phyloP scores from a whole-genome alignment of 169 alveolate species.

The Besnoitia besnoiti region DNA sequence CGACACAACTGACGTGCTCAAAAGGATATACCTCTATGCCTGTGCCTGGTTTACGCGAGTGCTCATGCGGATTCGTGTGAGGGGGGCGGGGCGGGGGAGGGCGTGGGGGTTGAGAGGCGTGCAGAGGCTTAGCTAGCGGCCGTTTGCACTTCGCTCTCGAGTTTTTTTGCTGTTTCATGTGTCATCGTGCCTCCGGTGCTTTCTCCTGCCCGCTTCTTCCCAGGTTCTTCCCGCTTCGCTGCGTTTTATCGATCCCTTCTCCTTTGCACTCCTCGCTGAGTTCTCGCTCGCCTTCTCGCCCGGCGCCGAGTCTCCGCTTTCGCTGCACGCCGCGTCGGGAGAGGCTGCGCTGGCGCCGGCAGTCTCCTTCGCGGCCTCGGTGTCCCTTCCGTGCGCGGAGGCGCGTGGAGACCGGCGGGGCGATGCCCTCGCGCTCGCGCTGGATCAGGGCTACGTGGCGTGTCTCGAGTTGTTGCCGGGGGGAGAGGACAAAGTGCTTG shows the following conservation, averaged over 20 bases:
- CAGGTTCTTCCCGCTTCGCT: background rate
- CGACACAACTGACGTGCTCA: too few species aligned
- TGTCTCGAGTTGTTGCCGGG: background rate
- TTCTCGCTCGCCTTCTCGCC: background rate
- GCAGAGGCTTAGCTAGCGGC: too few species aligned
- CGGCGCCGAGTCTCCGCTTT: too few species aligned
- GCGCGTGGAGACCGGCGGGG: background rate
- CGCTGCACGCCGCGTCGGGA: background rate
- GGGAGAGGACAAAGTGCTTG: background rate
- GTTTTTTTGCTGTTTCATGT: too few species aligned
- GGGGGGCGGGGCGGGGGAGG: too few species aligned
- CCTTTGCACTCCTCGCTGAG: background rate
- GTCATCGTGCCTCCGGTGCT: background rate
- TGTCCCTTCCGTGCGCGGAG: background rate
- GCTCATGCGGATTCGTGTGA: too few species aligned
- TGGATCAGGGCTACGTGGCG: background rate
- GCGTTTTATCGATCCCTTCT: background rate
- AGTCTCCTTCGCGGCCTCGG: background rate
- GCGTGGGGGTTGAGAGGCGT: too few species aligned
- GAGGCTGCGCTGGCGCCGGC: slow-evolving; percentile 23
- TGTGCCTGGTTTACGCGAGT: too few species aligned
- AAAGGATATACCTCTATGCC: too few species aligned
- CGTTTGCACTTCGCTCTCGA: too few species aligned
- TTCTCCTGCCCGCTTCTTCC: background rate
- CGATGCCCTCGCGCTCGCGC: background rate